Base-by-base conservation (phyloP, 1,284 basidiomycete species). In the Ustilago vetiveriae region DNA sequence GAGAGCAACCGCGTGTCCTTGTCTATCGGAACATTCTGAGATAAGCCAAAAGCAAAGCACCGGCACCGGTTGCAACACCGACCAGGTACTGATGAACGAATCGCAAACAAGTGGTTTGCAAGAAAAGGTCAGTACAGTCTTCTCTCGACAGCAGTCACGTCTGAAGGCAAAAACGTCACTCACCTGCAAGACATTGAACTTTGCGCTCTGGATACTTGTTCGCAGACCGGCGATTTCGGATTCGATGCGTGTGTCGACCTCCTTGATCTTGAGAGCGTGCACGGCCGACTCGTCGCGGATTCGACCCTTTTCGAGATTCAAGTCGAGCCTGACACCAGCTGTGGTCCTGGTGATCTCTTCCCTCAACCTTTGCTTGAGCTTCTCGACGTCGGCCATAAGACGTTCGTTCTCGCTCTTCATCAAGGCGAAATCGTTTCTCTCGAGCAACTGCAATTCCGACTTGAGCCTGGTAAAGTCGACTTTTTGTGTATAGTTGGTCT, bases 381-480 rank as follows among this genome's bases (percentile, higher is more conserved):
- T 94, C 85, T 98, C 94, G 48, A 98, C 90, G 79, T 99, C 95
- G 29, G 88, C 87, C 76, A 92, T 86, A 17, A 99, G 86, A 19
- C 95, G 87, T 82, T 98, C 95, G 78, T 92, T 97, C 84, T 95
- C 93, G 38, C 92, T 89, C 84, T 94, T 96, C 85, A 98, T 90
- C 85, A 94, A 89, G 22, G 93, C 90, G 48, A 97, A 87, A 81
- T 99, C 95, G 79, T 98, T 98, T 86, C 95, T 94, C 85, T 97
- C 94, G 85, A 93, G 91, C 38, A 98, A 85, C 83, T 97, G 92
- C 26, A 98, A 86, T 82, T 97, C 95, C 16, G 93, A 95, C 84
- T 98, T 98, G 72, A 96, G 89, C 80, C 94, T 90, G 6, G 94
- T 92, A 83, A 98, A 98, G 84, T 98, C 95, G 62, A 98, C 94